Evolutionary conservation across 768 basidiomycete species (phyloP), one percentile per base, ranked within the genome.

Genomic region (Amanita exitialis): DNA sequence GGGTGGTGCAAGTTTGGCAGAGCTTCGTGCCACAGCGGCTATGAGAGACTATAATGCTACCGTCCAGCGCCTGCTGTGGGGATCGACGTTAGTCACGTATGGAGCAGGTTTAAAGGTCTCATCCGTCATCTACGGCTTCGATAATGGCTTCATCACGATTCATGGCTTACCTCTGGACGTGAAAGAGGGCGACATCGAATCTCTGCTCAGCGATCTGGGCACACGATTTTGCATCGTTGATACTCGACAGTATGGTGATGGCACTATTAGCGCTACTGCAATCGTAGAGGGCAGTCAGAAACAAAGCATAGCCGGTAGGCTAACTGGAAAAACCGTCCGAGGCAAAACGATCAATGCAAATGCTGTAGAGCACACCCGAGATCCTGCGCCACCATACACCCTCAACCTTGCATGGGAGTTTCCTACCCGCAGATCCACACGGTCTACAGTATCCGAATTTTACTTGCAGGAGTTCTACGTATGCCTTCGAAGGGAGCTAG

Each of bases 51-150:
- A n/a, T 9, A 23, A 37, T 16, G 15, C 25, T 25, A 49, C 23
- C 13, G 16, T 49, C 4, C 47, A 39, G 27, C 47, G 36, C 15
- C 6, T 44, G 16, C 15, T 51, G 2, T 8, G 30, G 25, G 50
- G 34, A 6, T 58, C 59, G 5, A 54, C 51, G 15, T 39, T 56
- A 27, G 58, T 59, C 41, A 57, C 55, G 21, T 56, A 53, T 60
- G 60, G 53, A 56, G 63, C 53, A 46, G 70, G 25, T 25, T n/a
- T 47, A 10, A 18, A 34, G 2, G 43, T 57, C 43, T 43, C 15
- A 39, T 27, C 44, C 13, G 39, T 55, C 49, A 53, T 56, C 27
- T 53, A 56, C 16, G 56, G 56, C 35, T 58, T 59, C 44, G 55
- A 54, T 34, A 37, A 44, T 13, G 55, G 58, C 47, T 43, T 47